Conservation (phyloP, 1,139 yeast species). For the Kodamaea sp. region DNA sequence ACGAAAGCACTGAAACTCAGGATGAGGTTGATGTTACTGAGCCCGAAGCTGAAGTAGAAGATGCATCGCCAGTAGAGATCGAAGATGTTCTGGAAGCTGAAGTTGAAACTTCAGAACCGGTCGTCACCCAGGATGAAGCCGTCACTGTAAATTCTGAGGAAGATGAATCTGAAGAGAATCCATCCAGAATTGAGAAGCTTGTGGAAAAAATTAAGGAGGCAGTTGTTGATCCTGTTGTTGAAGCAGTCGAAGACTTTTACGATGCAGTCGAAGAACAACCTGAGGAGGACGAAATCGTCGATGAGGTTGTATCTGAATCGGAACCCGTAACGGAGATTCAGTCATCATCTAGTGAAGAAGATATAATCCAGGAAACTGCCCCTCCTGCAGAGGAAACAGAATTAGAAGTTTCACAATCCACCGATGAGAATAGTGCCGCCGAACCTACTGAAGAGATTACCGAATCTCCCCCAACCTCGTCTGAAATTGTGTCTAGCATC, state of each 20-base stretch:
- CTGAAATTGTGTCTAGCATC: too few species aligned
- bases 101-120: background rate
- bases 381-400: too few species aligned
- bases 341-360: too few species aligned
- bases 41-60: background rate
- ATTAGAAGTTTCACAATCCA: too few species aligned
- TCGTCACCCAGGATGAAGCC: background rate
- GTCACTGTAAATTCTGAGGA: background rate
- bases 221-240: conserved; percentile 2
- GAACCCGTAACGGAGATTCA: too few species aligned
- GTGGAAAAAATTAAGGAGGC: background rate
- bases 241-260: conserved; percentile 2
- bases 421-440: too few species aligned
- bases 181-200: background rate
- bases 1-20: background rate
- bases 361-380: too few species aligned
- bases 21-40: conserved; percentile 1
- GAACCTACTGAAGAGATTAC: too few species aligned
- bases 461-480: too few species aligned
- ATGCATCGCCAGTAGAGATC: too few species aligned
- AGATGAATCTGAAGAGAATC: background rate
- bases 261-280: conserved; percentile 3
- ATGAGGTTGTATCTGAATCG: too few species aligned
- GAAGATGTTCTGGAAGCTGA: conserved; percentile 2
- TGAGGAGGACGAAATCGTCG: conserved; percentile 4